Percentiles rank a stretch among this genome's conserved stretches.
These are phyloP conservation scores for Trichosporon coremiiforme DNA, from an alignment of 1,284 basidiomycete species.

Conservation along the genomic window DNA sequence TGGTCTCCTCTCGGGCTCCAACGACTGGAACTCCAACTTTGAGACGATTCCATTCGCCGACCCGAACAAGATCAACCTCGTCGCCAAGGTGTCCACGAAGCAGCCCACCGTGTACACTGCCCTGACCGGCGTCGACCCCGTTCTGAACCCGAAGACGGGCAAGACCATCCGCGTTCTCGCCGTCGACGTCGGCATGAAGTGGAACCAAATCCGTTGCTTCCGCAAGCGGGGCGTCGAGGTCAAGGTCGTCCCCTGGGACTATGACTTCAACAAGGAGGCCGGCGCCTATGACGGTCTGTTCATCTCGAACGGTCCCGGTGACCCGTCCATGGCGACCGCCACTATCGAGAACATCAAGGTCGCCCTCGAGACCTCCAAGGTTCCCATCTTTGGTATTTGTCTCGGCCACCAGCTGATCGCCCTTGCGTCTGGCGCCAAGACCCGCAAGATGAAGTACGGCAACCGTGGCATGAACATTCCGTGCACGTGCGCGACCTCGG, in stretches of 20 bases:
- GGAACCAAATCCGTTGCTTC: constrained; percentile 98
- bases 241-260: constrained; percentile 96
- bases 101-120: constrained; percentile 70
- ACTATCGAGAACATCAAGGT: constrained; percentile 74
- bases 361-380: constrained; percentile 71
- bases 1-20: constrained; percentile 41
- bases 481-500: constrained; percentile 89
- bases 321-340: constrained; percentile 79
- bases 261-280: constrained; percentile 77
- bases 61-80: constrained; percentile 87
- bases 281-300: constrained; percentile 94
- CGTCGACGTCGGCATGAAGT: constrained; percentile 98
- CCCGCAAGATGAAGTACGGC: constrained; percentile 99
- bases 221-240: constrained; percentile 88
- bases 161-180: constrained; percentile 83
- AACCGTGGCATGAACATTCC: constrained; percentile 99
- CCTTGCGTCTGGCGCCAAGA: constrained; percentile 88
- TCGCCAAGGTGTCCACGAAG: constrained; percentile 79
- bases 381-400: constrained; percentile 98
- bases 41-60: constrained; percentile 80
- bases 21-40: constrained; percentile 77
- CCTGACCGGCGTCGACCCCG: constrained; percentile 59
- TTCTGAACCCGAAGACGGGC: constrained; percentile 73
- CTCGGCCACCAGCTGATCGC: constrained; percentile 97
- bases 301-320: constrained; percentile 96